Percentiles rank a stretch among this genome's conserved stretches.
Conservation (phyloP, 148 eudicot species). For the Persicaria tinctoria region DNA sequence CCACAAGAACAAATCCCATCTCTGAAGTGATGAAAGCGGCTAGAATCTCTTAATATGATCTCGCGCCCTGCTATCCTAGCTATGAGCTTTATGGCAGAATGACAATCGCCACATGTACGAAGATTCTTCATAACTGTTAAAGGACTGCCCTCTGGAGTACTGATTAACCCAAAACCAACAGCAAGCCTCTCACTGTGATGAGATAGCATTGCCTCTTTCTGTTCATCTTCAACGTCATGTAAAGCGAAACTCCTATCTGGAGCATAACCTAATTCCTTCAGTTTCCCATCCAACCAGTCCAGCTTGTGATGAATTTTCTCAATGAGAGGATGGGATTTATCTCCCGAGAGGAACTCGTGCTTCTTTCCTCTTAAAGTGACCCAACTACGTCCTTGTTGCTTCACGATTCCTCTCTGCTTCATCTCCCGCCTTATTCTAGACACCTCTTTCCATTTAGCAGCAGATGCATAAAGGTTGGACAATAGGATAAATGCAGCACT, state of each 20-base stretch:
- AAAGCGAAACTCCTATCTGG: conserved; percentile 23
- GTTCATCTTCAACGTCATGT: conserved; percentile 35
- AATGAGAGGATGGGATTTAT: conserved; percentile 17
- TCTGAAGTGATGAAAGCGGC: conserved; percentile 36
- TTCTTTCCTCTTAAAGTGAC: conserved; percentile 17
- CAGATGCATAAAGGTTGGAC: conserved; percentile 74
- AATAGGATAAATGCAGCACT: conserved; percentile 60
- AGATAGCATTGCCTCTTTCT: conserved; percentile 24
- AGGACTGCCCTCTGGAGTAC: conserved; percentile 22
- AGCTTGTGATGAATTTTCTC: conserved; percentile 22
- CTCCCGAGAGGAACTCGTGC: conserved; percentile 7
- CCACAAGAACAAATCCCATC: conserved; percentile 35
- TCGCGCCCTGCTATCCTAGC: conserved; percentile 28
- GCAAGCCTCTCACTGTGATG: conserved; percentile 37
- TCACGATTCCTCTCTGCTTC: conserved; percentile 32
- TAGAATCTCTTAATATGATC: conserved; percentile 30
- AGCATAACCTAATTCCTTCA: conserved; percentile 26
- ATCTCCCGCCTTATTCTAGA: conserved; percentile 50
- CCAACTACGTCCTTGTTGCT: conserved; percentile 61
- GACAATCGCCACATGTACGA: conserved; percentile 35
- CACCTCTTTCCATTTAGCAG: conserved; percentile 67
- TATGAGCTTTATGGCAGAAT: conserved; percentile 32
- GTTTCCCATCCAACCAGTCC: conserved; percentile 22
- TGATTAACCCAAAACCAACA: conserved; percentile 26
- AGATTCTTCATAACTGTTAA: conserved; percentile 37